Base-by-base conservation (phyloP, 148 eudicot genomes). In the Selenicereus undatus region DNA sequence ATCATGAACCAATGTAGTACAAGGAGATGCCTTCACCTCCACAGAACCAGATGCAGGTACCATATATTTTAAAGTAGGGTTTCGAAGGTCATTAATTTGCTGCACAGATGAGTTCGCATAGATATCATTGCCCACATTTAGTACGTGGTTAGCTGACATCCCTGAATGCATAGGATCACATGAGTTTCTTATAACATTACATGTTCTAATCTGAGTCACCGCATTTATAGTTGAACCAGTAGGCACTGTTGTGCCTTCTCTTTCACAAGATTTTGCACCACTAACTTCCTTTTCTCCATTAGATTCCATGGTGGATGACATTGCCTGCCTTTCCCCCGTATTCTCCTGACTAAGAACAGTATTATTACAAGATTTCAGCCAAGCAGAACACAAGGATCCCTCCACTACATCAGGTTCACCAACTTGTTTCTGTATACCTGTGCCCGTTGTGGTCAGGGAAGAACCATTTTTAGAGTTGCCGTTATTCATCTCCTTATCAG, bases 341-440 rank as follows among this genome's bases (percentile, higher is more conserved):
- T 76, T 76, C 48, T 52, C 80, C 79, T 60, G 65, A 50, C 29
- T 70, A 48, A 82, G 78, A 12, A 39, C 32, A 36, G 65, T 36
- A 74, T 79, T 52, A 35, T 42, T 64, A 42, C 70, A 66, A 24
- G 76, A 62, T 72, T 81, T 72, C 21, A 51, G 17, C 68, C 74
- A 36, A 29, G 78, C 60, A 39, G 73, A 45, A 30, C 71, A 48
- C 39, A 77, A 62, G 82, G 79, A 48, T 45, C 66, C 84, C 56
- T 83, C 78, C 76, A 68, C 80, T 82, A 75, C 80, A 82, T 71
- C 76, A 35, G 78, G 50, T 27, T 88, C 76, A 71, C 56, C 76
- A 82, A 62, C 36, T 76, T 71, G 78, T 27, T 66, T 10, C 65
- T 56, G 48, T 76, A 26, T 77, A 82, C 66, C 80, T 71, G 78